Conservation (phyloP, 2,329 filamentous ascomycete genomes). For the Nothophaeocryptopus gaeumannii region DNA sequence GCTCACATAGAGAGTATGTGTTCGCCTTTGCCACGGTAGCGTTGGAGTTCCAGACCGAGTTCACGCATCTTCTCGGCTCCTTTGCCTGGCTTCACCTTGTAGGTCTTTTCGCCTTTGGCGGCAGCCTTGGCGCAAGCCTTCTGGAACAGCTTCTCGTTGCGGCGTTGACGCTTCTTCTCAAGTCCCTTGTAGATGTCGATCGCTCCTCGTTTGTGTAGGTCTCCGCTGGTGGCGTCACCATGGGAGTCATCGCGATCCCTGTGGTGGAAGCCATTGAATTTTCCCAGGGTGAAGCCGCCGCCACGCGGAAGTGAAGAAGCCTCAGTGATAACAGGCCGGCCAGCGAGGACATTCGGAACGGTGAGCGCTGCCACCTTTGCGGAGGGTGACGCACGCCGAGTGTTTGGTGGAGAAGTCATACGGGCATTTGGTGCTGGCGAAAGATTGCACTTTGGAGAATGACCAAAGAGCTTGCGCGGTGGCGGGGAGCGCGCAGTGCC, state of each 20-base stretch:
- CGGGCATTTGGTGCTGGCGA: conserved; percentile 39
- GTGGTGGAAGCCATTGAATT: conserved; percentile 20
- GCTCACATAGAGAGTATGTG: conserved; percentile 46
- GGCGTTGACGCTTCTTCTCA: conserved; percentile 87
- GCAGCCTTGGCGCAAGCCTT: conserved; percentile 83
- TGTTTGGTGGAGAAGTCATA: conserved; percentile 67
- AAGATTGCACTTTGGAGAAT: conserved; percentile 65
- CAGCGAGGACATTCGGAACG: conserved; percentile 45
- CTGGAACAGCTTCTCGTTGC: conserved; percentile 87
- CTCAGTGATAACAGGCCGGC: conserved; percentile 66
- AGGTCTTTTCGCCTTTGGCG: conserved; percentile 59
- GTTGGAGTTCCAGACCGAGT: conserved; percentile 83
- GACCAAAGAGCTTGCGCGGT: conserved; percentile 60
- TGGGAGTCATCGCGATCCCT: conserved; percentile 37
- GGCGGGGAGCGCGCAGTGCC: conserved; percentile 36
- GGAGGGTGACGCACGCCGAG: conserved; percentile 44
- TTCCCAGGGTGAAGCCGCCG: conserved; percentile 58
- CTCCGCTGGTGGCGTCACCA: conserved; percentile 38
- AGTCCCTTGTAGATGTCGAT: conserved; percentile 97
- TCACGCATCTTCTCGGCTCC: conserved; percentile 92
- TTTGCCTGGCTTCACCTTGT: conserved; percentile 73
- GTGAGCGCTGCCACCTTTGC: conserved; percentile 50
- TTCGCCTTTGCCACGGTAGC: conserved; percentile 64
- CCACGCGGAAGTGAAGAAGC: conserved; percentile 86
- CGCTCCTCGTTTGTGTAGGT: conserved; percentile 78